Base-by-base conservation (phyloP, 148 eudicot species). In the Camellia lanceoleosa region DNA sequence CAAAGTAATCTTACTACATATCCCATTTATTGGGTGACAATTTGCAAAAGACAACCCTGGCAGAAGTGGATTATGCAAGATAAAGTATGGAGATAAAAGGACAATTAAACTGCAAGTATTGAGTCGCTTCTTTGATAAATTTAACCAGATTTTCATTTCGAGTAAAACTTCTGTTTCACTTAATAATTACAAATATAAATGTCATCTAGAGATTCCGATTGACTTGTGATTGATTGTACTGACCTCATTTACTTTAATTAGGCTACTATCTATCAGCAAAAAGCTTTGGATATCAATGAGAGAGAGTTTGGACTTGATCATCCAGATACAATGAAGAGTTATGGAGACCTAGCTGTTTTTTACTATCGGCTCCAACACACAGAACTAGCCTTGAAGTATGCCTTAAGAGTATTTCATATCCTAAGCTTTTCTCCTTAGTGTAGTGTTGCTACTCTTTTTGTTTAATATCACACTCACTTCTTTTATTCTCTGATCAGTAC, bases 271-370 rank as follows among this genome's bases (percentile, higher is more conserved):
- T 94, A 94, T 86, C 98, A 94, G 87, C 98, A 94, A 83, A 94
- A 94, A 73, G 98, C 98, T 85, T 85, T 94, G 85, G 98, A 94
- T 84, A 94, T 94, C 88, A 94, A 94, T 87, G 98, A 94, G 87
- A 91, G 98, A 83, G 98, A 94, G 80, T 97, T 94, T 81, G 98
- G 98, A 73, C 97, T 94, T 81, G 98, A 94, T 87, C 98, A 94
- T 85, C 97, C 98, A 60, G 98, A 94, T 78, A 94, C 98, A 79
- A 92, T 94, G 98, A 94, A 94, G 84, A 94, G 98, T 86, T 94
- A 94, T 44, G 97, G 98, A 71, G 98, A 94, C 81, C 85, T 94
- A 81, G 97, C 98, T 66, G 98, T 94, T 81, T 94, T 94, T 87
- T 94, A 94, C 85, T 94, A 94, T 69, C 90, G 98, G 73, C 97